Evolutionary conservation across 169 alveolate genomes (phyloP).

Genomic region (Plasmodium knowlesi): DNA sequence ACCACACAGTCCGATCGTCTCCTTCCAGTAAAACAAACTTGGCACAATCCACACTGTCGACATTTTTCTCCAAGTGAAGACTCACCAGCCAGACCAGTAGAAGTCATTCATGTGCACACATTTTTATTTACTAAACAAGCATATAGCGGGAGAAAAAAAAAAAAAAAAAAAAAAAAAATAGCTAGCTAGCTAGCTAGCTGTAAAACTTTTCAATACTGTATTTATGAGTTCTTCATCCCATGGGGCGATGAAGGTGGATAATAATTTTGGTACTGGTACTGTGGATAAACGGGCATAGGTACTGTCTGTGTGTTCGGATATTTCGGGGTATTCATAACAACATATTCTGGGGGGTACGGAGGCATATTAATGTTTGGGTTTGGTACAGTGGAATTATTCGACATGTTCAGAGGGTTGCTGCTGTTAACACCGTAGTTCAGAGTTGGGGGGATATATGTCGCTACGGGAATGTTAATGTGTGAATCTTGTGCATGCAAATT

Average conservation of each 20-base stretch:
- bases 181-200: conserved; percentile 10
- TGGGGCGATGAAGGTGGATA: conserved; percentile 29
- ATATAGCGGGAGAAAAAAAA: neutral
- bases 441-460: conserved; percentile 19
- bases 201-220: neutral
- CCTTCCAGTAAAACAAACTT: neutral
- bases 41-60: neutral
- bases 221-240: conserved; percentile 50
- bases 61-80: neutral
- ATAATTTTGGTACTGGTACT: conserved; percentile 47
- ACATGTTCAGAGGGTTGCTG: conserved; percentile 17
- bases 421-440: conserved; percentile 23
- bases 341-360: conserved; percentile 48
- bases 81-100: neutral
- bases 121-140: neutral
- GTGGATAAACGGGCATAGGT: conserved; percentile 55
- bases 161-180: neutral
- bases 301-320: conserved; percentile 32
- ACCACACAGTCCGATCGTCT: neutral
- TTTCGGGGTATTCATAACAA: conserved; percentile 54
- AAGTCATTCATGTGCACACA: neutral
- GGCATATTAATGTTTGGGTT: conserved; percentile 30
- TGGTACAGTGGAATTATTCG: conserved; percentile 38
- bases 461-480: conserved; percentile 15
- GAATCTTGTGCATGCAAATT: neutral